Evolutionary conservation across 2,329 filamentous ascomycete genomes (phyloP).

Genomic region (Alternaria viburni): DNA sequence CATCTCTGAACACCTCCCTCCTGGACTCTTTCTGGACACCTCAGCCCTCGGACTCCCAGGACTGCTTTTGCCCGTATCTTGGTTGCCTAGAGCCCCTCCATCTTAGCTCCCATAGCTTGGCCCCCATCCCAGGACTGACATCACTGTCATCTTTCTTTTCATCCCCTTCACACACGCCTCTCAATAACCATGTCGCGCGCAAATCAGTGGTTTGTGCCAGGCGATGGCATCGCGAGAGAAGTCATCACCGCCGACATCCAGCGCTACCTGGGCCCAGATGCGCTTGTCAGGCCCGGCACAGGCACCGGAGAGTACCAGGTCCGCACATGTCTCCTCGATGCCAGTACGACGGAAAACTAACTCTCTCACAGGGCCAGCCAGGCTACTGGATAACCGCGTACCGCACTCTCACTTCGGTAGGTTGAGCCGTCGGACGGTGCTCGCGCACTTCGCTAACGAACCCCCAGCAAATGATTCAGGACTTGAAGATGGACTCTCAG

Average conservation of each 20-base stretch:
- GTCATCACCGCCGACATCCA: conserved; percentile 61
- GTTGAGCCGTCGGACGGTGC: conserved; percentile 17
- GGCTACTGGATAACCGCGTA: conserved; percentile 61
- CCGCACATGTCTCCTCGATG: conserved; percentile 31
- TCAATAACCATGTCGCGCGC: conserved; percentile 40
- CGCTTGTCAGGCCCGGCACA: conserved; percentile 56
- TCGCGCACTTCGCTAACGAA: conserved; percentile 25
- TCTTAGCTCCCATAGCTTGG: conserved; percentile 44
- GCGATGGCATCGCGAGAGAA: conserved; percentile 58
- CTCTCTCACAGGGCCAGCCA: conserved; percentile 45
- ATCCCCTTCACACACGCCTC: conserved; percentile 23
- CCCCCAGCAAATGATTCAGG: conserved; percentile 56
- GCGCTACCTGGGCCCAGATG: conserved; percentile 59
- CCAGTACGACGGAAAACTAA: conserved; percentile 16
- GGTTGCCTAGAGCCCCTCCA: conserved; percentile 39
- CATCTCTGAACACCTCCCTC: conserved; percentile 31
- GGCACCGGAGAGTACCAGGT: conserved; percentile 55
- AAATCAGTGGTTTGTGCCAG: conserved; percentile 58
- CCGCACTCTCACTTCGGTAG: conserved; percentile 57
- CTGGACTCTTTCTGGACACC: conserved; percentile 35
- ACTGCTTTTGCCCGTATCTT: conserved; percentile 30
- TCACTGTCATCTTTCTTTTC: conserved; percentile 46
- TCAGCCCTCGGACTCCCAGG: conserved; percentile 31
- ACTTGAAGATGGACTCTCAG: conserved; percentile 56
- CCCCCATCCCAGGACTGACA: conserved; percentile 42